phyloP scores from a whole-genome alignment of 129 eudicot genomes.

The Saposhnikovia divaricata region DNA sequence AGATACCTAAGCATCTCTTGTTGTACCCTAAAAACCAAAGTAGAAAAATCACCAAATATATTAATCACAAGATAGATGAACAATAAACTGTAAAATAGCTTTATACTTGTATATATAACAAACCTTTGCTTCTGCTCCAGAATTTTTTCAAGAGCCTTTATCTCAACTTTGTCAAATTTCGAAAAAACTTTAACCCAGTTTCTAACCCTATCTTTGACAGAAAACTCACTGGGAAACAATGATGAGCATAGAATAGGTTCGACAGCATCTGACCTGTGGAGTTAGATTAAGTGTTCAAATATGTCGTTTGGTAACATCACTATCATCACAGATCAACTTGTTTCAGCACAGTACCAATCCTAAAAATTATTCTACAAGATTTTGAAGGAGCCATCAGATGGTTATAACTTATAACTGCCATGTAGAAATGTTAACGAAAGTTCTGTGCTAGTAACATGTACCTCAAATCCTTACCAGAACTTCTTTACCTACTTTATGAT shows the following conservation, averaged over 20 bases:
- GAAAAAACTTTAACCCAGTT: constrained; percentile 70
- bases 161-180: constrained; percentile 73
- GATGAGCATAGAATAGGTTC: constrained; percentile 59
- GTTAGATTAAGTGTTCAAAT: constrained; percentile 12
- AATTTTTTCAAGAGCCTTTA: constrained; percentile 82
- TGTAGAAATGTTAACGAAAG: not conserved
- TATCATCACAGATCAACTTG: not conserved
- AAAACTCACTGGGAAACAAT: constrained; percentile 62
- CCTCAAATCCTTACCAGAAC: not conserved
- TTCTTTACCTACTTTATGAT: not conserved
- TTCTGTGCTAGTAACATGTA: not conserved
- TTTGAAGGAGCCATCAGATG: not conserved
- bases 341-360: not conserved
- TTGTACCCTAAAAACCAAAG: constrained; percentile 61
- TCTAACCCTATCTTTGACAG: constrained; percentile 63
- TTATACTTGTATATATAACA: constrained; percentile 1
- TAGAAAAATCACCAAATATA: constrained; percentile 21
- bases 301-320: constrained; percentile 6
- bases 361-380: not conserved
- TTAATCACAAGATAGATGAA: constrained; percentile 18
- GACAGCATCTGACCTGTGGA: constrained; percentile 62
- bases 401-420: not conserved
- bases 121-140: constrained; percentile 93
- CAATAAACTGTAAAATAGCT: not conserved
- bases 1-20: constrained; percentile 84